These are phyloP conservation scores for Gossypium herbaceum DNA, from an alignment of 345 rosid genomes.

Conservation along the genomic window DNA sequence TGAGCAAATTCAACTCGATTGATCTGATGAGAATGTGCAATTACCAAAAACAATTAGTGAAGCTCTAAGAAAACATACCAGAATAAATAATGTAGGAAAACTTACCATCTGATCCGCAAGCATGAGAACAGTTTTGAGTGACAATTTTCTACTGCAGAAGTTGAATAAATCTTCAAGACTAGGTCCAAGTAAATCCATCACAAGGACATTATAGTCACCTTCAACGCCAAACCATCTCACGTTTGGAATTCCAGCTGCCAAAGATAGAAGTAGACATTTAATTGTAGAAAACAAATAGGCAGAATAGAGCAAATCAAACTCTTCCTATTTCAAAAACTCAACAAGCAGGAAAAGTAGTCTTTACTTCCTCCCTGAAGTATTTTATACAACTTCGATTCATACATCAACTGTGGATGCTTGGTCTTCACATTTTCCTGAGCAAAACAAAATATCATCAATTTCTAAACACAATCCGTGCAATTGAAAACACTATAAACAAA, in stretches of 20 bases:
- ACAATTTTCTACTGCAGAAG: constrained; percentile 77
- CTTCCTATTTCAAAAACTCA: neutral
- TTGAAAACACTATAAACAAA: constrained; percentile 16
- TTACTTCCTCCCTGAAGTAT: constrained; percentile 97
- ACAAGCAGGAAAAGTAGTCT: constrained; percentile 15
- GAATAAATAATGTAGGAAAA: neutral
- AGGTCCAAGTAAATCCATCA: constrained; percentile 96
- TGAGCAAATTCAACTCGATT: constrained; percentile 89
- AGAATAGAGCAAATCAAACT: neutral
- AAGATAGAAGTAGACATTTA: neutral
- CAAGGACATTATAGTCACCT: constrained; percentile 89
- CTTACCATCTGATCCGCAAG: constrained; percentile 96
- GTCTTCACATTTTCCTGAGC: constrained; percentile 88
- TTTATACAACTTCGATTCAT: constrained; percentile 85
- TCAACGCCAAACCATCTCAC: constrained; percentile 90
- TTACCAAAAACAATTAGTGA: neutral
- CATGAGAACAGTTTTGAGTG: constrained; percentile 94
- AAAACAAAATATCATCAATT: constrained; percentile 6
- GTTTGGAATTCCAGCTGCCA: constrained; percentile 89
- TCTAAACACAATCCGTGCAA: neutral
- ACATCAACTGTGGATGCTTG: constrained; percentile 89
- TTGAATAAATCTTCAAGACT: constrained; percentile 94
- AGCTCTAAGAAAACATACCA: constrained; percentile 1
- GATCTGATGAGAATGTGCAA: constrained; percentile 41
- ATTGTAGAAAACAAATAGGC: neutral